Percentiles rank a stretch among this genome's conserved stretches.
These are phyloP conservation scores for Ophiostoma pallidulum DNA, from an alignment of 2,329 filamentous ascomycete species.

Conservation along the genomic window DNA sequence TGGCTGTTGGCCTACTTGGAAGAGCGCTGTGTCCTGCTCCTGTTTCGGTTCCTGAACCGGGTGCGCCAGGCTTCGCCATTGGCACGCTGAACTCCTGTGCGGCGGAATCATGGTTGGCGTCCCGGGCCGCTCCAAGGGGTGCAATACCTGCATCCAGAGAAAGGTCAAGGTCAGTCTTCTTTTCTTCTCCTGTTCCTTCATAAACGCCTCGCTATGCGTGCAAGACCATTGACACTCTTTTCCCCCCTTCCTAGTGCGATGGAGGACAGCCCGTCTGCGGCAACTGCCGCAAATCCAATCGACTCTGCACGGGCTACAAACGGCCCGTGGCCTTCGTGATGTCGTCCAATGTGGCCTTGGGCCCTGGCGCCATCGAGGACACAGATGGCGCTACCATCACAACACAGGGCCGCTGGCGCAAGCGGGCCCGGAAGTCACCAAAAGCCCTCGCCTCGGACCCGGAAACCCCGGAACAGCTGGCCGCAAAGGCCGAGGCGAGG, in stretches of 20 bases:
- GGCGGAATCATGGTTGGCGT: constrained; percentile 17
- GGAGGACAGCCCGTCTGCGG: constrained; percentile 15
- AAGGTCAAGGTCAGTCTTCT: constrained; percentile 14
- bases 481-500: not conserved
- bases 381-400: constrained; percentile 2
- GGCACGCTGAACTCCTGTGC: not conserved
- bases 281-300: constrained; percentile 21
- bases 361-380: not conserved
- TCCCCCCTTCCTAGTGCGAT: constrained; percentile 15
- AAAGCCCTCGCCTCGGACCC: not conserved
- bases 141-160: constrained; percentile 17
- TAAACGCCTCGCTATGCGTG: too few relatives aligned
- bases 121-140: constrained; percentile 18
- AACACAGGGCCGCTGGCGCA: constrained; percentile 15
- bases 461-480: not conserved
- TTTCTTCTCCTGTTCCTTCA: not conserved
- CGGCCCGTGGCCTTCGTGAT: constrained; percentile 17
- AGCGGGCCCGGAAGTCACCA: not conserved
- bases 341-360: constrained; percentile 10
- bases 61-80: too few relatives aligned
- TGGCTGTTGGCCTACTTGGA: too few relatives aligned
- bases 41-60: too few relatives aligned
- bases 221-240: not conserved
- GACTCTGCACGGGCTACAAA: constrained; percentile 20
- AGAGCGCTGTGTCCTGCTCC: too few relatives aligned